Evolutionary conservation across 306 rosid genomes (phyloP), one percentile per base, ranked within the genome.

Genomic region (Senna siamea): DNA sequence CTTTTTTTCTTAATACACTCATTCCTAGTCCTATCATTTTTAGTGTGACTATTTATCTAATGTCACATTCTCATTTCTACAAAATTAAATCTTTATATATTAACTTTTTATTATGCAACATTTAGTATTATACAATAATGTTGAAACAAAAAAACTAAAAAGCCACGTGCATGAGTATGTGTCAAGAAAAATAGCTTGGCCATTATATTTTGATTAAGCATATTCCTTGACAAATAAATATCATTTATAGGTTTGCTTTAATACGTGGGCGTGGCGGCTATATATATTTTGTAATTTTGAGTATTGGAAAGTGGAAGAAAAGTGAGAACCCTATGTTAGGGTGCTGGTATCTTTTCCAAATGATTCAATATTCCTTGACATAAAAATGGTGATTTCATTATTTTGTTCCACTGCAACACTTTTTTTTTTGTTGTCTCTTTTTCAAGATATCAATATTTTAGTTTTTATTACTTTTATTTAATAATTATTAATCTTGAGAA

Each of bases 191-290:
- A 51, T 71, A 57, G 51, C 37, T 76, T 7, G 23, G 26, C 17
- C 65, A 26, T 26, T 26, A n/a, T 26, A 26, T 26, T 26, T 26
- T 26, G 53, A 18, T 19, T 37, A 46, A 59, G 72, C 62, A 70
- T 70, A 41, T 54, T 55, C 72, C 70, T 72, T 66, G 70, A 46
- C 64, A 40, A 30, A 65, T 56, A 64, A 50, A 28, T 70, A 66
- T 70, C 3, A 26, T 70, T 70, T 58, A 70, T 75, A 53, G 11
- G 74, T 28, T 44, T 48, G 48, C 84, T 79, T 83, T 83, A 65
- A 76, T 54, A 65, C 76, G 74, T 83, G 84, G 84, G n/a, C 81
- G 61, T 76, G 87, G 81, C 84, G 81, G 84, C 87, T 79, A 68
- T 40, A 30, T 79, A 72, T 26, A 26, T 26, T 26, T 26, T 26